phyloP scores from a whole-genome alignment of 2,329 filamentous ascomycete species.

The Aspergillus japonicus region DNA sequence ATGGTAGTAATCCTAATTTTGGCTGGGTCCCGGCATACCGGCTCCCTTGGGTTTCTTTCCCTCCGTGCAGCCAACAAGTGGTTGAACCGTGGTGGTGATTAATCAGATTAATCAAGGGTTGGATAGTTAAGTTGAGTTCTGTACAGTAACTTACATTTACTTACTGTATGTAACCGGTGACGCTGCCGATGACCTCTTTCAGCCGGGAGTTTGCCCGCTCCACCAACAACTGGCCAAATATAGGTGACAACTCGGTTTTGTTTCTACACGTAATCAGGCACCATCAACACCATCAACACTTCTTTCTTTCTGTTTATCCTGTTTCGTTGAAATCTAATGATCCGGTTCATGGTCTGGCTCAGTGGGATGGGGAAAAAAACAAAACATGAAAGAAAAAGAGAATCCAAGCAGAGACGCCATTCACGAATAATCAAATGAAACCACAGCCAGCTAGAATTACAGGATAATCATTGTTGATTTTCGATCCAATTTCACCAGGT shows the following conservation, averaged over 20 bases:
- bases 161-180: neutral
- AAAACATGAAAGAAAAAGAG: neutral
- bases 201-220: too few relatives aligned
- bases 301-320: neutral
- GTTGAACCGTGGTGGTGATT: neutral
- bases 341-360: neutral
- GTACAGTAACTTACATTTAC: too few relatives aligned
- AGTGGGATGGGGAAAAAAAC: neutral
- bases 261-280: neutral
- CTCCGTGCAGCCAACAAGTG: too few relatives aligned
- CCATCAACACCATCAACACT: neutral
- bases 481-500: constrained; percentile 14
- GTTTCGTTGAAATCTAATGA: neutral
- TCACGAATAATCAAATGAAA: constrained; percentile 2
- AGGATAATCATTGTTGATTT: constrained; percentile 17
- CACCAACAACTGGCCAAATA: neutral
- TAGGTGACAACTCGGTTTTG: constrained; percentile 1
- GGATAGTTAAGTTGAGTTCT: too few relatives aligned
- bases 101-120: neutral
- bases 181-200: too few relatives aligned
- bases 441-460: constrained; percentile 24
- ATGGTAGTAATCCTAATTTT: neutral
- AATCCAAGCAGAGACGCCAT: neutral
- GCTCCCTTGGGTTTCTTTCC: too few relatives aligned
- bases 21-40: neutral